Evolutionary conservation across 2,329 filamentous ascomycete species (phyloP).

Genomic region (Orbilia ellipsospora): DNA sequence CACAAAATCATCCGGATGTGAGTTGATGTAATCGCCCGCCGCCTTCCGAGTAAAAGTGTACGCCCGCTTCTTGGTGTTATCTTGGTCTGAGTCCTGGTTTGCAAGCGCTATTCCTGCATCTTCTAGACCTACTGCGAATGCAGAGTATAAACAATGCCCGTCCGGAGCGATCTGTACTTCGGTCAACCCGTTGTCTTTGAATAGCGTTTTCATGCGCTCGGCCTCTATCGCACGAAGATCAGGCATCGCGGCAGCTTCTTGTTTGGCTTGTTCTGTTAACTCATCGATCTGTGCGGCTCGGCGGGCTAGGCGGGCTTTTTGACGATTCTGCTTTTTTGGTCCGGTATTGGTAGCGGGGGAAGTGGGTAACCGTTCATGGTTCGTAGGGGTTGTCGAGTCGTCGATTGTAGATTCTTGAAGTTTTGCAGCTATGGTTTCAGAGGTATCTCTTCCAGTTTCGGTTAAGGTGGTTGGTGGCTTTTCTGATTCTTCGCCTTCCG

Average conservation of each 20-base stretch:
- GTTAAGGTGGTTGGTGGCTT: not conserved
- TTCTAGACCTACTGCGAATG: constrained; percentile 84
- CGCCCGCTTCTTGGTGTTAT: constrained; percentile 60
- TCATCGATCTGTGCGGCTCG: constrained; percentile 86
- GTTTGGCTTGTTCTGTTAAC: constrained; percentile 73
- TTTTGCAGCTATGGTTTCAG: constrained; percentile 51
- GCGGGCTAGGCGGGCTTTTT: constrained; percentile 89
- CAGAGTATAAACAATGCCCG: constrained; percentile 94
- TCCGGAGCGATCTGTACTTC: constrained; percentile 88
- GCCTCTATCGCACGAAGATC: constrained; percentile 78
- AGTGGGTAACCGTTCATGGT: constrained; percentile 48
- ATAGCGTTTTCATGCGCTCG: constrained; percentile 74
- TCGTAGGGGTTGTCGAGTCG: constrained; percentile 45
- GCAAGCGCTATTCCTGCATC: constrained; percentile 29
- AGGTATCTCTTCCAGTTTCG: not conserved
- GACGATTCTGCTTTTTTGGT: constrained; percentile 83
- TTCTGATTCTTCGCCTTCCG: constrained; percentile 23
- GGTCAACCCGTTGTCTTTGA: constrained; percentile 72
- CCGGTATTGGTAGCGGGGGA: constrained; percentile 14
- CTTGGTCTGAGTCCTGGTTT: not conserved
- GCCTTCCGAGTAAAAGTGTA: constrained; percentile 77
- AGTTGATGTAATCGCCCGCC: constrained; percentile 80
- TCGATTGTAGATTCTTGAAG: constrained; percentile 53
- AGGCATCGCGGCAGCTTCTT: constrained; percentile 79
- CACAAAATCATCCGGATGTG: constrained; percentile 81